Evolutionary conservation across 2,329 filamentous ascomycete species (phyloP).

Genomic region (Phialocephala subalpina): DNA sequence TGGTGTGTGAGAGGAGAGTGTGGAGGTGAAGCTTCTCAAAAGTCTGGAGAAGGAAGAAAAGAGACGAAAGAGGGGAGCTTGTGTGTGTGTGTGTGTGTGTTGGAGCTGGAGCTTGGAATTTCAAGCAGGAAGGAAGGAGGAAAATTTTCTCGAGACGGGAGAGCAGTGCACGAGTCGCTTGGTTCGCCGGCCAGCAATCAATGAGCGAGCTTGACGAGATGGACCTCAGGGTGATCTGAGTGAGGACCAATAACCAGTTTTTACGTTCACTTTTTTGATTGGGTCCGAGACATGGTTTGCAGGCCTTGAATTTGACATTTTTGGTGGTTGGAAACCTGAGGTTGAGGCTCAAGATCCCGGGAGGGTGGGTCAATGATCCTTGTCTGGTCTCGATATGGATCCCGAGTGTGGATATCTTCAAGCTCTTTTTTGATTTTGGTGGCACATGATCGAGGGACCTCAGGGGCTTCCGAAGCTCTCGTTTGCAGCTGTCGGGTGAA

Average conservation of each 20-base stretch:
- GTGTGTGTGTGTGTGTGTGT: slow-evolving; percentile 22
- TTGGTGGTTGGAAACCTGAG: background rate
- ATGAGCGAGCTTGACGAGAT: slow-evolving; percentile 18
- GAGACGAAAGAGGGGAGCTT: slow-evolving; percentile 17
- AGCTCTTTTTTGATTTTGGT: slow-evolving; percentile 4
- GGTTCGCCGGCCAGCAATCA: slow-evolving; percentile 16
- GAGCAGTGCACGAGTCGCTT: slow-evolving; percentile 21
- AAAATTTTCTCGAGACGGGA: slow-evolving; percentile 32
- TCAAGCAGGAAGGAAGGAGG: slow-evolving; percentile 28
- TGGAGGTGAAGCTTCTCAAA: slow-evolving; percentile 23
- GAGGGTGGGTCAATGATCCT: background rate
- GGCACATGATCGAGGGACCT: background rate
- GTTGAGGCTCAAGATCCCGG: slow-evolving; percentile 11
- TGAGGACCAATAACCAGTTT: slow-evolving; percentile 11
- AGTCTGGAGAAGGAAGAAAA: slow-evolving; percentile 34
- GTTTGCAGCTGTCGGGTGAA: slow-evolving; percentile 19
- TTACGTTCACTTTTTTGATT: slow-evolving; percentile 10
- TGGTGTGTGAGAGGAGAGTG: slow-evolving; percentile 27
- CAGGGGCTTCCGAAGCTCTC: background rate
- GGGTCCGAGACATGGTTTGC: slow-evolving; percentile 14
- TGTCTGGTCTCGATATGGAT: background rate
- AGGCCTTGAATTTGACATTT: background rate
- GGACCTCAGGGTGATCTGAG: slow-evolving; percentile 30
- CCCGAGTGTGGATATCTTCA: background rate
- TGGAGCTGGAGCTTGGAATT: slow-evolving; percentile 24